Base-by-base conservation (phyloP, 768 basidiomycete species). In the Phanerodontia chrysosporium region DNA sequence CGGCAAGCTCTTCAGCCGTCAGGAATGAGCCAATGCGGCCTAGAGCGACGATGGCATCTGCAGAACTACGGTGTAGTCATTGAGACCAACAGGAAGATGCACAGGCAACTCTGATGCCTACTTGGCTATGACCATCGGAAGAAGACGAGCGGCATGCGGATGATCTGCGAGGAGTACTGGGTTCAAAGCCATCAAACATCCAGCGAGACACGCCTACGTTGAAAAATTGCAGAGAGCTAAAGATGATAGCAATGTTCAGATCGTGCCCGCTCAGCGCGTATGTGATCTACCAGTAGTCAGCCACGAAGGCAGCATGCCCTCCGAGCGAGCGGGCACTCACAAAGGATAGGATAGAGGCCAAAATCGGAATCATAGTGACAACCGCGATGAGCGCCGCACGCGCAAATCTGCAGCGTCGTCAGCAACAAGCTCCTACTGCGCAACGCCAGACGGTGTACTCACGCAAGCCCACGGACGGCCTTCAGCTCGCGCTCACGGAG, bases 211-310 rank as follows among this genome's bases (percentile, higher is more conserved):
- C 77, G 51, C 95, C 76, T 35, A 97, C 75, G 65, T 87, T 90
- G 80, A 97, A 97, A 21, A 93, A 78, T 0, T 89, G 86, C 49
- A 98, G 77, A 24, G 92, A 92, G 36, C 92, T 79, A 74, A 97
- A 97, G 60, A 96, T 82, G 42, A 82, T 80, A 0, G 85, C 85
- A 0, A 95, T 80, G 30, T 86, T 75, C 36, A 92, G 78, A 5
- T 72, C 39, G 67, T 92, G 89, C 9, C 82, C 83, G 29, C 73
- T 81, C 18, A 87, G 68, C 1, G 78, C 76, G 64, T 88, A 89
- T 0, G 85, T 85, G 61, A 89, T 82, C 81, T 87, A 67, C 1
- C 45, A 48, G 16, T 18, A 9, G 18, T 42, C 39, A 18, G 8
- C 39, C 39, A 42, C n/a, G 27, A 5, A 36, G 30, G 35, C 21